phyloP scores from a whole-genome alignment of 192 early-diverging fungal species.

The Backusella mclennaniae region DNA sequence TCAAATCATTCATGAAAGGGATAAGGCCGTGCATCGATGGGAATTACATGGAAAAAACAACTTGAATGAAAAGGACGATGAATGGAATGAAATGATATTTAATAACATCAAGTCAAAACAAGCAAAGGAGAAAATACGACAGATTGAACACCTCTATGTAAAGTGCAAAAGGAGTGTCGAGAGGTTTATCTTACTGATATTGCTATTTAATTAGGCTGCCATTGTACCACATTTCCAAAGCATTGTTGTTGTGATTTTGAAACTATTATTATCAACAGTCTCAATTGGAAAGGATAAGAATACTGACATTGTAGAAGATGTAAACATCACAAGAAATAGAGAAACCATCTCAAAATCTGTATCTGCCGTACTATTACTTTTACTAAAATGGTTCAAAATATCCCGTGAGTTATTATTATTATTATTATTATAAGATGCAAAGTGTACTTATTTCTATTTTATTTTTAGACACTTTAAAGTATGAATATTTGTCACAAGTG shows the following conservation, averaged over 20 bases:
- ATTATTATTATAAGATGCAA: background rate
- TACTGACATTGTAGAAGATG: constrained; percentile 29
- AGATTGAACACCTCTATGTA: constrained; percentile 12
- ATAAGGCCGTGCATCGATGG: constrained; percentile 26
- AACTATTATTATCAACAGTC: constrained; percentile 49
- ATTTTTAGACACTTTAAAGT: constrained; percentile 62
- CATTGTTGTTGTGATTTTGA: constrained; percentile 52
- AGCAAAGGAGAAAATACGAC: background rate
- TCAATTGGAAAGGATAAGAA: constrained; percentile 11
- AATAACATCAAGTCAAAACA: background rate
- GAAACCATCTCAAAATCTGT: constrained; percentile 77
- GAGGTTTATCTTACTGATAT: background rate
- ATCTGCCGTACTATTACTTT: constrained; percentile 61
- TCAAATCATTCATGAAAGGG: constrained; percentile 48
- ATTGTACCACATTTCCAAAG: constrained; percentile 55
- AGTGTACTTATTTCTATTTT: background rate
- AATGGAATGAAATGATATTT: background rate
- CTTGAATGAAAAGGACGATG: background rate
- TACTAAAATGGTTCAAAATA: constrained; percentile 67
- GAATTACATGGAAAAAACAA: background rate
- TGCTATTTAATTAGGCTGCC: constrained; percentile 7
- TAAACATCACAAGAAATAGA: constrained; percentile 62
- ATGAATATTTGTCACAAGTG: constrained; percentile 76
- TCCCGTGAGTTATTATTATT: constrained; percentile 43
- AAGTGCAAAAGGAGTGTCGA: background rate